Percentiles rank a stretch among this genome's conserved stretches.
Evolutionary conservation across 345 rosid species (phyloP).

Genomic region (Eucalyptus paniculata): DNA sequence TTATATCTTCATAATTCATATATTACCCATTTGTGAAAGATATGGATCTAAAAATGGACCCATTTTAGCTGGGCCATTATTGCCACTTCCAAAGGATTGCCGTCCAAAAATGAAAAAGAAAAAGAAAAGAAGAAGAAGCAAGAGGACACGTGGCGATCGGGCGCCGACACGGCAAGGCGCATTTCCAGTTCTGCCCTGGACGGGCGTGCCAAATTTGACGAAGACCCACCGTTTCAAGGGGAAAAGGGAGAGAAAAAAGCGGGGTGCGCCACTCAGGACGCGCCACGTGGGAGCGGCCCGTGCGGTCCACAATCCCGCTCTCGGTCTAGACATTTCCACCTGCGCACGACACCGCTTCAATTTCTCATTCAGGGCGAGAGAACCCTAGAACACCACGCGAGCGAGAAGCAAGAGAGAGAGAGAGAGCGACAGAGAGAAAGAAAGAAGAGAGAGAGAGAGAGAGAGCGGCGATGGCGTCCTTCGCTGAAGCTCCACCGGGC

Average conservation of each 20-base stretch:
- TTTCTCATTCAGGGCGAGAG: not conserved
- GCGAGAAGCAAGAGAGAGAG: not conserved
- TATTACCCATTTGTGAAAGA: too few species aligned
- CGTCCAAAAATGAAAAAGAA: too few species aligned
- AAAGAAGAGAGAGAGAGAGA: not conserved
- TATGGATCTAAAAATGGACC: too few species aligned
- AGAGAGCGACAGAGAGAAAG: not conserved
- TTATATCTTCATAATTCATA: too few species aligned
- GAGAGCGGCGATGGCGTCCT: slow-evolving; percentile 50
- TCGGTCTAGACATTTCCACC: not conserved
- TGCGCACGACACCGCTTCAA: not conserved
- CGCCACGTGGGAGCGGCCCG: not conserved
- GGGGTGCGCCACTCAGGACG: not conserved
- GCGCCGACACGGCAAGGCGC: not conserved
- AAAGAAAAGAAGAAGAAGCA: not conserved
- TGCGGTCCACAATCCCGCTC: not conserved
- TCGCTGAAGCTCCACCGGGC: slow-evolving; percentile 81
- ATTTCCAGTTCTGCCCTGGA: not conserved
- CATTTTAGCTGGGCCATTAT: too few species aligned
- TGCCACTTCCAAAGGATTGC: not conserved
- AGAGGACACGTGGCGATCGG: not conserved
- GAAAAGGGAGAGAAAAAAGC: not conserved
- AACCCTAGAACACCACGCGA: not conserved
- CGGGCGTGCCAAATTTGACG: not conserved
- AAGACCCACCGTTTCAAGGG: not conserved